Evolutionary conservation across 140 eudicot species (phyloP), one percentile per base, ranked within the genome.

Genomic region (Flaveria floridana): DNA sequence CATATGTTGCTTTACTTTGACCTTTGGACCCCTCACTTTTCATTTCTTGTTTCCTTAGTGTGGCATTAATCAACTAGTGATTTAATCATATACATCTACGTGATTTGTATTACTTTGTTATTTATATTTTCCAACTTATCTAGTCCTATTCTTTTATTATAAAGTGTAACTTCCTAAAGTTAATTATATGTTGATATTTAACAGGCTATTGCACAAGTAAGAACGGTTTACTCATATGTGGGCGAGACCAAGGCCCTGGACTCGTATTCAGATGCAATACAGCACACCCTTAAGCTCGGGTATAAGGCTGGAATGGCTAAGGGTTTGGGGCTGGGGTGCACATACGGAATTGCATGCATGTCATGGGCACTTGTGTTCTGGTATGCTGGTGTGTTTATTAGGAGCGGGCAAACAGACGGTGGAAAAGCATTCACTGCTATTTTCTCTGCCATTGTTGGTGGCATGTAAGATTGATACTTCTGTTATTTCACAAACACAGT

Each of bases 321-420:
- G 81, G 99, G 99, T 19, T 80, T 94, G 79, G 99, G 99, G 25
- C 78, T 94, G 8, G 99, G 99, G 73, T 90, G 99, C 63, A 94
- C 99, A 0, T 94, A 94, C 74, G 99, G 99, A 70, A 94, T 94
- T 44, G 99, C 99, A 11, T 94, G 99, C 81, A 94, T 94, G 99
- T 94, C 99, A 7, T 94, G 99, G 99, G 99, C 99, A 52, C 95
- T 94, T 75, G 99, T 94, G 70, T 94, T 94, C 83, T 94, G 99
- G 99, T 94, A 94, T 57, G 99, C 99, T 10, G 99, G 99, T 30
- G 99, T 94, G 51, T 94, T 94, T 77, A 90, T 94, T 72, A 82
- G 99, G 70, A 94, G 87, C 42, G 99, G 99, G 25, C 97, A 94
- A 77, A 94, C 96, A 21, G 99, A 94, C 76, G 99, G 99, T 11